Evolutionary conservation across 306 rosid genomes (phyloP).

Genomic region (Prunus salicina): DNA sequence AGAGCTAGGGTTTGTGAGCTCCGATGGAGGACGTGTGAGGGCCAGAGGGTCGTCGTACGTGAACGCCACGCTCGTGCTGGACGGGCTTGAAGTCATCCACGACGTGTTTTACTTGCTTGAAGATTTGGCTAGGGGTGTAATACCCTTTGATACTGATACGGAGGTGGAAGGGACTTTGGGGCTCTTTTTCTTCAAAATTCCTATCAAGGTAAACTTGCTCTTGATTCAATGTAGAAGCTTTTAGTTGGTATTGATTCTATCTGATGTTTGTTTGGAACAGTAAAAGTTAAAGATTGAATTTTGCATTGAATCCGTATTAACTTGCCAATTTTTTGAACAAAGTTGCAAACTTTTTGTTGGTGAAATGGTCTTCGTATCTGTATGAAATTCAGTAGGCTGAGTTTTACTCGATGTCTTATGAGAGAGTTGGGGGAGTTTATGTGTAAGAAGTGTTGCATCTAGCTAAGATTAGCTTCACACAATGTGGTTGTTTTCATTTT

Average conservation of each 20-base stretch:
- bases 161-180: constrained; percentile 61
- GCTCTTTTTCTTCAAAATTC: constrained; percentile 54
- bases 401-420: not conserved
- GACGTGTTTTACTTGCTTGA: constrained; percentile 72
- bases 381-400: not conserved
- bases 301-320: not conserved
- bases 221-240: not conserved
- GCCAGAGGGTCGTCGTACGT: constrained; percentile 67
- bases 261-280: not conserved
- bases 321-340: not conserved
- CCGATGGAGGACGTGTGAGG: constrained; percentile 50
- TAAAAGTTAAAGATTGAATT: not conserved
- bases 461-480: not conserved
- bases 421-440: not conserved
- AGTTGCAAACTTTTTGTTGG: not conserved
- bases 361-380: not conserved
- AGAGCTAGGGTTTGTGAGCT: constrained; percentile 51
- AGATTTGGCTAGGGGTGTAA: constrained; percentile 66
- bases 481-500: not conserved
- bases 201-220: constrained; percentile 53
- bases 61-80: constrained; percentile 55
- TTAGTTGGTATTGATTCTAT: not conserved
- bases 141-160: constrained; percentile 73
- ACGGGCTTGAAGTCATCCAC: constrained; percentile 63
- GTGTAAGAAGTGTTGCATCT: not conserved